phyloP scores from a whole-genome alignment of 306 rosid species.

The Casuarina equisetifolia region DNA sequence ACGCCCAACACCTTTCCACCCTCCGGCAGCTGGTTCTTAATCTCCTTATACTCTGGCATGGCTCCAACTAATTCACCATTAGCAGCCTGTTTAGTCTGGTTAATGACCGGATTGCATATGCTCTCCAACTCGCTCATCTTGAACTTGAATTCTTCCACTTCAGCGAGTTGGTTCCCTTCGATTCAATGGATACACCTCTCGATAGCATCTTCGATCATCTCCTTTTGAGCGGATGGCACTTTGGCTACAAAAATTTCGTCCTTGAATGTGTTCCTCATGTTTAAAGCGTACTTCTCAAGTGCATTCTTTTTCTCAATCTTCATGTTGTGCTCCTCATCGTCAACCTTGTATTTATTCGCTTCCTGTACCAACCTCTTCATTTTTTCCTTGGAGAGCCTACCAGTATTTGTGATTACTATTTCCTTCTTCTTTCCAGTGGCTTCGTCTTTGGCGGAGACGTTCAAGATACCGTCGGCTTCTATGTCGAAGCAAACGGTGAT shows the following conservation, averaged over 20 bases:
- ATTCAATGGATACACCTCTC: conserved; percentile 47
- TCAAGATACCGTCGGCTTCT: conserved; percentile 48
- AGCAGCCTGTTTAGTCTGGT: conserved; percentile 40
- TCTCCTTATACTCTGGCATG: not conserved
- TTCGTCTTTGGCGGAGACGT: conserved; percentile 50
- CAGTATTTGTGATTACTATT: conserved; percentile 54
- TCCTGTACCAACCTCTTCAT: conserved; percentile 51
- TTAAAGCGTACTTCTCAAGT: conserved; percentile 48
- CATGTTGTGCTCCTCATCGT: conserved; percentile 53
- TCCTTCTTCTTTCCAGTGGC: conserved; percentile 45
- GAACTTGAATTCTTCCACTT: conserved; percentile 44
- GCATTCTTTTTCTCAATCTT: conserved; percentile 49
- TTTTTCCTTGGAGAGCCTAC: conserved; percentile 52
- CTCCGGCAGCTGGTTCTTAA: not conserved
- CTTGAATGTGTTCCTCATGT: conserved; percentile 55
- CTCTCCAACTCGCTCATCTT: conserved; percentile 53
- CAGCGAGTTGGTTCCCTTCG: conserved; percentile 49
- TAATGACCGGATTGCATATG: conserved; percentile 49
- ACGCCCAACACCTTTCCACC: not conserved
- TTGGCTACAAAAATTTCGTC: conserved; percentile 48
- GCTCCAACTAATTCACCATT: conserved; percentile 13
- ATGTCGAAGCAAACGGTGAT: conserved; percentile 40
- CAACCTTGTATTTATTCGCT: conserved; percentile 45
- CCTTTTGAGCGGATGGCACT: conserved; percentile 38
- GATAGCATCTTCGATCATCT: conserved; percentile 53